Base-by-base conservation (phyloP, 2,329 filamentous ascomycete species). In the Fusarium pilosicola region DNA sequence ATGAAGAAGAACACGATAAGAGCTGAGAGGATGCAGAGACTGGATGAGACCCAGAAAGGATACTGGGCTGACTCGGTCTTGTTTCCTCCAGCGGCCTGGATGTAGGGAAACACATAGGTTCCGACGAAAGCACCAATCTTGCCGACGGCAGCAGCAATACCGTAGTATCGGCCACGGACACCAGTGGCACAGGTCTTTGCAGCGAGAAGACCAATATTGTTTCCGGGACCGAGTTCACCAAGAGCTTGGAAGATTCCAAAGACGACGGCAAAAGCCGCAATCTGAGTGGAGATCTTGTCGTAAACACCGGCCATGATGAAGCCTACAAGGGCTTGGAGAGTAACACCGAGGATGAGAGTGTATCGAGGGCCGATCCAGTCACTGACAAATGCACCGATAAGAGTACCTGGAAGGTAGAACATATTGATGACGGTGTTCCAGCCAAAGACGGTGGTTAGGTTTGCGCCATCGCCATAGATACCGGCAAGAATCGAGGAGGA, bases 261-360 rank as follows among this genome's bases (percentile, higher is more conserved):
- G 1, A 84, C 78, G 15, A 83, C 80, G 18, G 81, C 80, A 34
- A 84, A 83, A 12, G 70, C 82, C 8, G 81, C 83, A 15, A 84
- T 78, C 32, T 82, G 68, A 58, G 90, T 87, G 0, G 90, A 90
- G n/a, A 98, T 88, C 59, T 87, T 87, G 11, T 84, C 82, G 82
- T 97, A 97, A 73, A 90, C 90, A 15, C 91, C 94, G 0, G 94
- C 92, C 94, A 97, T 97, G 83, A 95, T 91, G 83, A 96, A 97
- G 5, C 95, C 95, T 11, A 97, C 88, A 13, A 94, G 79, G 6
- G 91, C 93, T 80, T 98, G 95, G 1, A 90, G 80, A 7, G 86
- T 82, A 7, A 97, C 93, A 20, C 94, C 94, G 15, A 91, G 81
- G 5, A 89, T 89, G 0, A 98, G 86, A 3, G 93, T 92, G 74